phyloP scores from a whole-genome alignment of 2,329 filamentous ascomycete genomes.

The Didymella segeticola region DNA sequence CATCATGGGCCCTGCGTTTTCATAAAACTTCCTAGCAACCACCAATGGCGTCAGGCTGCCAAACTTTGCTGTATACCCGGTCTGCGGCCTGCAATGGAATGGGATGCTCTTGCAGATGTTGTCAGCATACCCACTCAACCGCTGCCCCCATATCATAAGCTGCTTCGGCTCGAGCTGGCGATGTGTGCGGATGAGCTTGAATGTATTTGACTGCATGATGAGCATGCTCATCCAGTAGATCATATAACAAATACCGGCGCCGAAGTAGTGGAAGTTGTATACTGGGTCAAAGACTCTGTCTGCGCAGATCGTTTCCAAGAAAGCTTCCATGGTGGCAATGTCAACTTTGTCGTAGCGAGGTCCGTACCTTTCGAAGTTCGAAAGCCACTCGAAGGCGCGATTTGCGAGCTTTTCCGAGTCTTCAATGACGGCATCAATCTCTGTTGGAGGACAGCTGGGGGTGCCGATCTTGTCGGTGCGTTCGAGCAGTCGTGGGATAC shows the following conservation, averaged over 20 bases:
- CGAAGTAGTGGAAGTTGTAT: conserved; percentile 42
- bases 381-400: conserved; percentile 40
- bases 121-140: conserved; percentile 41
- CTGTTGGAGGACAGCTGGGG: not conserved
- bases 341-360: conserved; percentile 38
- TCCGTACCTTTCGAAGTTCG: conserved; percentile 38
- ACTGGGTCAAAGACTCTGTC: conserved; percentile 39
- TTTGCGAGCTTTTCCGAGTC: conserved; percentile 36
- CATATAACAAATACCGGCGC: conserved; percentile 43
- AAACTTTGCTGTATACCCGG: conserved; percentile 43
- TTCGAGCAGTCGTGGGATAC: conserved; percentile 45
- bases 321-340: conserved; percentile 33
- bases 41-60: conserved; percentile 44
- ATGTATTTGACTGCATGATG: conserved; percentile 45
- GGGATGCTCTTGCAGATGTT: conserved; percentile 43
- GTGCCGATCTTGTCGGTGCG: conserved; percentile 30
- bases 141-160: conserved; percentile 41
- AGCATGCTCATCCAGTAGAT: conserved; percentile 49
- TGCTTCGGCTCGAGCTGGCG: conserved; percentile 35
- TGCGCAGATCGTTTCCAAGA: conserved; percentile 31
- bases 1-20: conserved; percentile 30
- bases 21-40: conserved; percentile 45
- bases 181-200: conserved; percentile 36
- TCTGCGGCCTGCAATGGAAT: conserved; percentile 35
- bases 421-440: conserved; percentile 34